A percentile compares a stretch with the other conserved stretches of the same genome.
These are phyloP conservation scores for Hydrangea macrophylla DNA, from an alignment of 148 eudicot species.

Conservation along the genomic window DNA sequence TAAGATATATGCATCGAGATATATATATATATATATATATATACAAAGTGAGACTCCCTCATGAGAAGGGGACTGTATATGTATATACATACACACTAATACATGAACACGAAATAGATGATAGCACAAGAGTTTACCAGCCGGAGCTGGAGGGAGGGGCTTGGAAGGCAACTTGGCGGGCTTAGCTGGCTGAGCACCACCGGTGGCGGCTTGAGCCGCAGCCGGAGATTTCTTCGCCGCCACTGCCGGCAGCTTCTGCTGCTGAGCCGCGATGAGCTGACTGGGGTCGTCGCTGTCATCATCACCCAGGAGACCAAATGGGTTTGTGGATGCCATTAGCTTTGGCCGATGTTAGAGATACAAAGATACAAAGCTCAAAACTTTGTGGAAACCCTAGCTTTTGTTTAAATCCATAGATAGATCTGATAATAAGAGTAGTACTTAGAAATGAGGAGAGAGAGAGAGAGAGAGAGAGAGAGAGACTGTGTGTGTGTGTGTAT, in stretches of 20 bases:
- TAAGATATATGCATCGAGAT: too few species aligned
- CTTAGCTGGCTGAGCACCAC: constrained; percentile 14
- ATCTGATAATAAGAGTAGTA: background rate
- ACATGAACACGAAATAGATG: too few species aligned
- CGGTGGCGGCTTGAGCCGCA: constrained; percentile 20
- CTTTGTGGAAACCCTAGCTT: constrained; percentile 19
- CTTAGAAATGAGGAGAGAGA: constrained; percentile 9
- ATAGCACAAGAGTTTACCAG: too few species aligned
- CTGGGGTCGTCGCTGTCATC: constrained; percentile 56
- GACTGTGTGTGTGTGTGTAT: too few species aligned
- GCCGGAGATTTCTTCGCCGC: constrained; percentile 18
- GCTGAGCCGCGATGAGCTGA: constrained; percentile 41
- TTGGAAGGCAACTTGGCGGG: constrained; percentile 51
- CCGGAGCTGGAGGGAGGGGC: constrained; percentile 58
- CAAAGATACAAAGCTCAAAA: background rate
- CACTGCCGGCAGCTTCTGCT: constrained; percentile 26
- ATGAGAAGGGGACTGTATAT: too few species aligned
- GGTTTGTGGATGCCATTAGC: constrained; percentile 54
- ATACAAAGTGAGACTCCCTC: too few species aligned
- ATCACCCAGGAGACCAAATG: constrained; percentile 51
- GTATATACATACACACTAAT: too few species aligned
- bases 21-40: too few species aligned
- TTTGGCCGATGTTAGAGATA: background rate
- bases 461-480: background rate
- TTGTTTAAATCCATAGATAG: constrained; percentile 18